A percentile compares a stretch with the other conserved stretches of the same genome.
Evolutionary conservation across 768 basidiomycete genomes (phyloP).

Genomic region (Termitomyces sp.): DNA sequence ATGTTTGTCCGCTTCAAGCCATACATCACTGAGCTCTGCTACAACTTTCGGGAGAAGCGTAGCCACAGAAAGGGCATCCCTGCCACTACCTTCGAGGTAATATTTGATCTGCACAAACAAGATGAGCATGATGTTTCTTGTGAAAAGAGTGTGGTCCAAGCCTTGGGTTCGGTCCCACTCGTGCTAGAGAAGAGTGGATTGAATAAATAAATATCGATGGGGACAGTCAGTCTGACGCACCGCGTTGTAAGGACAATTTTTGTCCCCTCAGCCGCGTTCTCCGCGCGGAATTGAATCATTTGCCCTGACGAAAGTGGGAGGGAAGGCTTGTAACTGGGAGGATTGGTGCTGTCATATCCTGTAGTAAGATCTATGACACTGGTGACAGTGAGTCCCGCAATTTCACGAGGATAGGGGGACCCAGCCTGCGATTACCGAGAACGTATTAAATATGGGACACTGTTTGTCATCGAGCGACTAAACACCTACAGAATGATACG

Average conservation of each 20-base stretch:
- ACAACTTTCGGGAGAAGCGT: slow-evolving; percentile 50
- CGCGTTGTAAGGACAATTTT: slow-evolving; percentile 66
- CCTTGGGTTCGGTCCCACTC: slow-evolving; percentile 90
- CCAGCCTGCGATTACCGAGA: slow-evolving; percentile 11
- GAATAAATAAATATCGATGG: neutral
- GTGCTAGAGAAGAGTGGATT: slow-evolving; percentile 35
- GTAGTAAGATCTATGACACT: slow-evolving; percentile 70
- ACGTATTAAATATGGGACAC: neutral
- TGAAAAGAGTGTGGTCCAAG: neutral
- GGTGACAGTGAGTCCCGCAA: slow-evolving; percentile 56
- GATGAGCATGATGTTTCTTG: slow-evolving; percentile 8
- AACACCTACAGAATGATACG: slow-evolving; percentile 35
- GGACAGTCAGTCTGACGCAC: slow-evolving; percentile 27
- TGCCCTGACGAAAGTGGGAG: slow-evolving; percentile 74
- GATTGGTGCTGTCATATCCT: slow-evolving; percentile 72
- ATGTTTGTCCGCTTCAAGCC: slow-evolving; percentile 61
- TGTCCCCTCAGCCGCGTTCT: slow-evolving; percentile 29
- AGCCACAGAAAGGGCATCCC: slow-evolving; percentile 38
- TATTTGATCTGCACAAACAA: slow-evolving; percentile 66
- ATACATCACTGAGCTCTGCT: slow-evolving; percentile 51
- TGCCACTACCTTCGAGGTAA: slow-evolving; percentile 78
- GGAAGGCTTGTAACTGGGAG: slow-evolving; percentile 54
- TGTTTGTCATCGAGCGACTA: neutral
- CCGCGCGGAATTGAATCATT: slow-evolving; percentile 78
- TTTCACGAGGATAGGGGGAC: slow-evolving; percentile 49